phyloP scores from a whole-genome alignment of 768 basidiomycete genomes.

The Mycena belliarum region DNA sequence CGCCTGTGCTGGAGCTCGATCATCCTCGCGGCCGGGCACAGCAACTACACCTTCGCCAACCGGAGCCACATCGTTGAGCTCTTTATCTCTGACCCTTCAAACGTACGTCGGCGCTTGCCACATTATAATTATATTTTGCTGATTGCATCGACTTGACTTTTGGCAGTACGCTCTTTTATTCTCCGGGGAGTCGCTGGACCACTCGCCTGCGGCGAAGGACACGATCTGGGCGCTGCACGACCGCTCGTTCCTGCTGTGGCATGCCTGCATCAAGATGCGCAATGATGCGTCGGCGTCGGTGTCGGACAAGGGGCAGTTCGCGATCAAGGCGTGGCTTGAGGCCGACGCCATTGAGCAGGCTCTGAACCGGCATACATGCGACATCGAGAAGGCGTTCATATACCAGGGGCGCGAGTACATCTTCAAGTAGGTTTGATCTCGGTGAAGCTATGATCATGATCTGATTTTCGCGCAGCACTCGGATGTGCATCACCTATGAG shows the following conservation, averaged over 20 bases:
- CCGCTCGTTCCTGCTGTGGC: conserved; percentile 71
- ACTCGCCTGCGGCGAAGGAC: conserved; percentile 54
- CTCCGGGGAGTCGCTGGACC: conserved; percentile 63
- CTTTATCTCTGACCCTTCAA: conserved; percentile 63
- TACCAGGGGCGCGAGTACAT: conserved; percentile 73
- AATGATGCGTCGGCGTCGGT: conserved; percentile 41
- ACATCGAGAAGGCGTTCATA: conserved; percentile 65
- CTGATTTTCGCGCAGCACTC: conserved; percentile 44
- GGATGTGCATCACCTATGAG: conserved; percentile 71
- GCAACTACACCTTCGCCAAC: conserved; percentile 55
- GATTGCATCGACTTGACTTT: not conserved
- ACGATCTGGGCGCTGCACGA: conserved; percentile 77
- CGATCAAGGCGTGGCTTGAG: conserved; percentile 69
- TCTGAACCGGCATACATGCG: conserved; percentile 64
- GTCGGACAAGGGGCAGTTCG: conserved; percentile 60
- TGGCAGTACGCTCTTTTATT: conserved; percentile 70
- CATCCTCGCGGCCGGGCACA: conserved; percentile 63
- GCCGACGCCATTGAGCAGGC: conserved; percentile 65
- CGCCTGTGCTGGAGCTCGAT: conserved; percentile 75
- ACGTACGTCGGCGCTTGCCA: conserved; percentile 44
- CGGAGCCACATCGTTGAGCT: conserved; percentile 43
- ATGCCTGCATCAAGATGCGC: conserved; percentile 67
- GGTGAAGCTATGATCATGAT: conserved; percentile 7
- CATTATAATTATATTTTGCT: not conserved
- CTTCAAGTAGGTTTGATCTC: conserved; percentile 60